Conservation (phyloP, 441 rosid species). For the Gossypium gossypioides region DNA sequence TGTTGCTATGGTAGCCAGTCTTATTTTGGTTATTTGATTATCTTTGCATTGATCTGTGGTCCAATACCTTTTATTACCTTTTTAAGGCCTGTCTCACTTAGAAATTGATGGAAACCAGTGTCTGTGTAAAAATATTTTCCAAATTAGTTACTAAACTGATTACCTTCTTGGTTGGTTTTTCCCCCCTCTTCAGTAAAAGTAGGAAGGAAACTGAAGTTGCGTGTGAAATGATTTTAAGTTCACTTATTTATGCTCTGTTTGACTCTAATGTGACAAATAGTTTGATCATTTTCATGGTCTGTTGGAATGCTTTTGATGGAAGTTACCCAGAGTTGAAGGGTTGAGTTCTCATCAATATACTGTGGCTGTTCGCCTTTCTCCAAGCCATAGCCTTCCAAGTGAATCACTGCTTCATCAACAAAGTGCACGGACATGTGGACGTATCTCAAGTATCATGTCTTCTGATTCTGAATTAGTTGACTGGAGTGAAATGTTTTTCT, state of each 20-base stretch:
- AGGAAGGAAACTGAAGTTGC: background rate
- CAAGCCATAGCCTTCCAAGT: conserved; percentile 36
- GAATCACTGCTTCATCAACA: conserved; percentile 57
- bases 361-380: conserved; percentile 50
- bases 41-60: background rate
- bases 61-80: background rate
- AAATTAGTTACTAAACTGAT: background rate
- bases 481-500: conserved; percentile 93
- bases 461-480: conserved; percentile 49
- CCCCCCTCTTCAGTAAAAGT: background rate
- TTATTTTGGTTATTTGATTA: background rate
- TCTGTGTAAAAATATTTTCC: background rate
- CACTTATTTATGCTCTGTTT: background rate
- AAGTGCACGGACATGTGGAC: conserved; percentile 86
- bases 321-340: conserved; percentile 52
- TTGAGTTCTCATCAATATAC: conserved; percentile 61
- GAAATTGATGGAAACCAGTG: background rate
- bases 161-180: background rate
- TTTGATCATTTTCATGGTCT: conserved; percentile 10
- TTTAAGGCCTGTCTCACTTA: background rate
- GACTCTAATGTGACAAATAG: background rate
- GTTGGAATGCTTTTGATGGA: conserved; percentile 20
- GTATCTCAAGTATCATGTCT: conserved; percentile 39
- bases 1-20: background rate
- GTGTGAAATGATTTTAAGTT: background rate